A percentile compares a stretch with the other conserved stretches of the same genome.
phyloP scores from a whole-genome alignment of 495 filamentous ascomycete species.

The Penicillium coffeae region DNA sequence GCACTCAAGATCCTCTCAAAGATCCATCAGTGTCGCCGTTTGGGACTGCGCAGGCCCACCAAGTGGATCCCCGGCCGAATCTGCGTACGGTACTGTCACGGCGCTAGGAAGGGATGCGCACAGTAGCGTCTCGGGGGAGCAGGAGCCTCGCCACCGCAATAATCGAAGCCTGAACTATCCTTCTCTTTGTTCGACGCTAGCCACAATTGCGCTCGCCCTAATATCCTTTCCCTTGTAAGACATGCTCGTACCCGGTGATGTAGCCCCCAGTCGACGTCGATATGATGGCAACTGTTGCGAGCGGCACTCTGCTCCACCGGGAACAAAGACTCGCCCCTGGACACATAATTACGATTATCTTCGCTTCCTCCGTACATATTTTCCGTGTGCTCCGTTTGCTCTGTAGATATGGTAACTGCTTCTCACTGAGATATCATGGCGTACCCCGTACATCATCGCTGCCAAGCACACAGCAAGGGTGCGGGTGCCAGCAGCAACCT shows the following conservation, averaged over 20 bases:
- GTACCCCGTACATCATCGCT: not conserved
- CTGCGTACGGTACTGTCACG: not conserved
- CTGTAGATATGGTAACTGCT: no score
- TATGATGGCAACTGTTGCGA: constrained; percentile 23
- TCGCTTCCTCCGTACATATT: no score
- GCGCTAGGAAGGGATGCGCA: constrained; percentile 13
- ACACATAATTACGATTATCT: not conserved
- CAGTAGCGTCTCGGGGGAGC: constrained; percentile 21
- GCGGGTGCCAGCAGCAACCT: constrained; percentile 12
- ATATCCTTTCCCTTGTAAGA: constrained; percentile 1
- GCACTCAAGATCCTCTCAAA: no score
- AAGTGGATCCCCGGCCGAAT: constrained; percentile 18
- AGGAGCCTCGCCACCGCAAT: constrained; percentile 16
- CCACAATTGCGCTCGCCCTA: not conserved
- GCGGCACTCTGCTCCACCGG: constrained; percentile 1
- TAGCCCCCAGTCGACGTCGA: constrained; percentile 11
- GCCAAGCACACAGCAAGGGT: constrained; percentile 18
- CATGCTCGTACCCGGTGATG: no score
- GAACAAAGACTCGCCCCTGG: not conserved
- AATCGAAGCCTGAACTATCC: constrained; percentile 1
- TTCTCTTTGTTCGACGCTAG: not conserved
- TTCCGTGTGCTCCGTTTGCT: no score
- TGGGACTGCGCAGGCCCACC: constrained; percentile 5
- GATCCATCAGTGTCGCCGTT: constrained; percentile 41
- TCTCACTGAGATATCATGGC: no score